Evolutionary conservation across 495 filamentous ascomycete genomes (phyloP), one percentile per base, ranked within the genome.

Genomic region (Friedmanniomyces endolithicus): DNA sequence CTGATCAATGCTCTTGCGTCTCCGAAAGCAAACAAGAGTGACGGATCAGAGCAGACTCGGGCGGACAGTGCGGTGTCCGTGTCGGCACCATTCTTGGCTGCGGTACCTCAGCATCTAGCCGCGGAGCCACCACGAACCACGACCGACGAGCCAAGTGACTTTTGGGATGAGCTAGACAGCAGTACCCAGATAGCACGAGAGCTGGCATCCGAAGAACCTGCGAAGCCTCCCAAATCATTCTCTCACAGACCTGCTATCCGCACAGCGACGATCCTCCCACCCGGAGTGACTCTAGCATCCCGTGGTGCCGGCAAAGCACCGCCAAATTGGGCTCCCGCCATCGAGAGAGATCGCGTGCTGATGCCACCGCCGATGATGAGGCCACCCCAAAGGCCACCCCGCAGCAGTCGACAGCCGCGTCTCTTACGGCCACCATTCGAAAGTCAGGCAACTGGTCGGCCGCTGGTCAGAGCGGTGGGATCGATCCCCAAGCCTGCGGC

Each of bases 141-240:
- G 7, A 9, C 11, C 0, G 24, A 45, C 19, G 57, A 60, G 11
- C 23, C 53, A n/a, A 41, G 12, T 4, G 44, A 57, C 27, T 64
- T 55, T 22, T 67, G 61, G 63, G 62, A 64, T 39, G 63, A 65
- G 44, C 60, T 70, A 4, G 66, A 50, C 9, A 70, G 64, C 50
- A 61, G 56, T 25, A 68, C 67, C 0, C 67, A 70, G 44, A 68
- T 70, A 19, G 61, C 64, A 6, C 55, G 66, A 22, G 66, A 70
- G 39, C 53, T 69, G 9, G 56, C 56, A 1, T 39, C 50, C 16
- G 34, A 59, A 3, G 44, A 47, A n/a, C 41, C 41, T 20, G 24
- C 20, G 46, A 25, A 48, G 19, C 46, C 11, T 20, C 24, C 11
- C 25, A 31, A 31, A n/a, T 11, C 24, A 19, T 2, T 1, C 44